A percentile compares a stretch with the other conserved stretches of the same genome.
Conservation (phyloP, 306 rosid genomes). For the Clitoria ternatea region DNA sequence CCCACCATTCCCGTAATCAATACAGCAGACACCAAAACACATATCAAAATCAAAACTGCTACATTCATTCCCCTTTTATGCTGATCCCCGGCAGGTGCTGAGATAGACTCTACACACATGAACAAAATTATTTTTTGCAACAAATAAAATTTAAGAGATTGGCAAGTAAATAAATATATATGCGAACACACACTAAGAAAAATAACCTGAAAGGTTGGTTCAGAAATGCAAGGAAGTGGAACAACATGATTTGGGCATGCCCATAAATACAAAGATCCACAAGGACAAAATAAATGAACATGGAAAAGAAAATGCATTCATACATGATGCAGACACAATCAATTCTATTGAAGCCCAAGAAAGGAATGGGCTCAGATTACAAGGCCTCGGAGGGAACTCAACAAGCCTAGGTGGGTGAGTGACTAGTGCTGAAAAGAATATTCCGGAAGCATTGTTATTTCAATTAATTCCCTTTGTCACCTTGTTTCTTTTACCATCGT, state of each 20-base stretch:
- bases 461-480: too few species aligned
- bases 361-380: too few species aligned
- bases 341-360: too few species aligned
- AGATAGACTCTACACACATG: conserved; percentile 41
- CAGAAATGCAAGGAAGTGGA: neutral
- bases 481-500: too few species aligned
- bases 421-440: too few species aligned
- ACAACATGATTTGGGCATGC: neutral
- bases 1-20: conserved; percentile 30
- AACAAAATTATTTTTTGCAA: neutral
- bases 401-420: too few species aligned
- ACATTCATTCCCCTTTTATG: conserved; percentile 38
- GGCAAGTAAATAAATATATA: neutral
- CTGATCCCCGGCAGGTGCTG: conserved; percentile 24
- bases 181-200: neutral
- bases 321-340: too few species aligned
- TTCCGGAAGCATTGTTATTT: too few species aligned
- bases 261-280: conserved; percentile 3
- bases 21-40: conserved; percentile 27
- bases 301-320: neutral
- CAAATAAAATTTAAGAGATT: neutral
- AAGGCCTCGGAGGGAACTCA: too few species aligned
- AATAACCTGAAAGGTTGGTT: neutral
- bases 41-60: conserved; percentile 42
- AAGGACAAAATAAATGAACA: neutral